Evolutionary conservation across 768 basidiomycete genomes (phyloP), one percentile per base, ranked within the genome.

Genomic region (Asterophora parasitica): DNA sequence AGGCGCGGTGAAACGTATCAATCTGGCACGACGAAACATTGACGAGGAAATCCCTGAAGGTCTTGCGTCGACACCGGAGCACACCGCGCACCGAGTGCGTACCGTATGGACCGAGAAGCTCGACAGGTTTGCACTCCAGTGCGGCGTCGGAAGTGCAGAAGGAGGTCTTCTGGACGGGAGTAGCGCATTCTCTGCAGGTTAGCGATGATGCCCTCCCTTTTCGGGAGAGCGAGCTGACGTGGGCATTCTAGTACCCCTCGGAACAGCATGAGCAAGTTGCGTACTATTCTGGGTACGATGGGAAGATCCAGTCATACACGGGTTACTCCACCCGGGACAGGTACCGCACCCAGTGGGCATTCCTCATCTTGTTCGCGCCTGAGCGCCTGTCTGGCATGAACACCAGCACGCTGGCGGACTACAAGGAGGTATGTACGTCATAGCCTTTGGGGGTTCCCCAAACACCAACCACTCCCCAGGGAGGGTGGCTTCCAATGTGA

Each of bases 401-500:
- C 2, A 75, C 70, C 43, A 88, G 85, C 50, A 91, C 91, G 88
- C 64, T 92, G 15, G 81, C 83, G 42, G 88, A 91, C 59, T 92
- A 82, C 54, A 64, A 73, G 50, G 76, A 88, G 71, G 85, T 81
- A 46, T 4, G 85, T 81, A 46, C 4, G 61, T 49, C 4, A 1
- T 23, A 9, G 16, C 4, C 6, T 32, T 37, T 30, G 6, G 15
- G 28, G 13, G 11, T 26, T 12, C 35, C 16, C 8, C 20, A 17
- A n/a, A 3, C 11, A n/a, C n/a, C n/a, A 15, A 40, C 15, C 12
- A 17, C 19, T 23, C 16, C 2, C 31, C 27, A 76, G 81, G 78
- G 85, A 12, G 89, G 89, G 3, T 88, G 88, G 86, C 66, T 92
- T 31, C 89, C 89, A 0, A 90, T 91, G 88, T 92, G 89, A 89